Percentiles rank a stretch among this genome's conserved stretches.
Conservation (phyloP, 116 monocot genomes). For the Papilionanthe hybrid region DNA sequence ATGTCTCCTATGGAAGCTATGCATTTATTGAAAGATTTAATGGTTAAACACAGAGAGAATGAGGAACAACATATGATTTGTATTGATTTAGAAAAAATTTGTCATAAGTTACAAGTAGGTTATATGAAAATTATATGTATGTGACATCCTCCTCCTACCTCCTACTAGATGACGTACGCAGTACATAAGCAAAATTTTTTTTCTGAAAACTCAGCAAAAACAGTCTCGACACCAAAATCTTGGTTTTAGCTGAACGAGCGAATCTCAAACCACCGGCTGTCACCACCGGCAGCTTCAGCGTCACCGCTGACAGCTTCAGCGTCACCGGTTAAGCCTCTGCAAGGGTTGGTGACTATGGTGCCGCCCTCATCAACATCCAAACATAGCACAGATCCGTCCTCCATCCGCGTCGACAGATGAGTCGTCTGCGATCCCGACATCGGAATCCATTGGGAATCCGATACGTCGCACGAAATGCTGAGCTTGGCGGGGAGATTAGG, state of each 20-base stretch:
- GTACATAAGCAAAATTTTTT: too few relatives aligned
- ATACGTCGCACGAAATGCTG: constrained; percentile 11
- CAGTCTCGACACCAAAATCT: not conserved
- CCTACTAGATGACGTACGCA: too few relatives aligned
- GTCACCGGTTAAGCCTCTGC: constrained; percentile 1
- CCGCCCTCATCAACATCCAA: constrained; percentile 16
- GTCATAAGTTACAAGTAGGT: too few relatives aligned
- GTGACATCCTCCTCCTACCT: too few relatives aligned
- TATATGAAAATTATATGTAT: too few relatives aligned
- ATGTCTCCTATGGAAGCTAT: too few relatives aligned
- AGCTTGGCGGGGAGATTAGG: constrained; percentile 19
- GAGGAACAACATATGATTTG: too few relatives aligned
- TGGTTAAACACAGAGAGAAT: too few relatives aligned
- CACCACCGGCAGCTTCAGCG: not conserved
- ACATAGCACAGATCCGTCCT: constrained; percentile 20
- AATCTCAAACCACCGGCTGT: constrained; percentile 36
- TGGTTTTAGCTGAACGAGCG: not conserved
- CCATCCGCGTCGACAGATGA: constrained; percentile 13
- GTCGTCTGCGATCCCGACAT: not conserved
- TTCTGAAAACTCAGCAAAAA: too few relatives aligned
- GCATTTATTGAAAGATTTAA: too few relatives aligned
- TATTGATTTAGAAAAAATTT: too few relatives aligned
- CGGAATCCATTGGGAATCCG: constrained; percentile 21
- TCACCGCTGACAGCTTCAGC: not conserved
- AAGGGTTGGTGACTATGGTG: constrained; percentile 19